Percentiles rank a stretch among this genome's conserved stretches.
phyloP scores from a whole-genome alignment of 2,329 filamentous ascomycete genomes.

The Graphilbum sp. region DNA sequence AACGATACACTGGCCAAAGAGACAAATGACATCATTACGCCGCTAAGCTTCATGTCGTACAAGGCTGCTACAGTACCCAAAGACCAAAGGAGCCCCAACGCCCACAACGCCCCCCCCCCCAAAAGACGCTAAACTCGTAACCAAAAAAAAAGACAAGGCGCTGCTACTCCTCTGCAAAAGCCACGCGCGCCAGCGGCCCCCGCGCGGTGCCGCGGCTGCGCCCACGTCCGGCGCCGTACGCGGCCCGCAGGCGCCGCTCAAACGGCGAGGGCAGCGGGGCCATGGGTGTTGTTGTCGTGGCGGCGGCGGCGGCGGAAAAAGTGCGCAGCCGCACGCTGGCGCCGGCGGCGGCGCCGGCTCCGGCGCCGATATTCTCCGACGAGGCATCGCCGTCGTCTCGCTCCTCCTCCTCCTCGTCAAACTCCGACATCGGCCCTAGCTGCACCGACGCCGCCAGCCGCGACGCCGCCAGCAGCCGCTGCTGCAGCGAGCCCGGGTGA shows the following conservation, averaged over 20 bases:
- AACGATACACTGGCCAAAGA: no score
- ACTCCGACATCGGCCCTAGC: conserved; percentile 12
- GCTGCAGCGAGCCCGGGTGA: background rate
- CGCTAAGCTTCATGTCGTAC: no score
- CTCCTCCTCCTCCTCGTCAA: conserved; percentile 8
- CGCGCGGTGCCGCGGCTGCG: background rate
- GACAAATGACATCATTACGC: no score
- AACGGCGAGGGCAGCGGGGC: conserved; percentile 10
- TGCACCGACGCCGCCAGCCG: conserved; percentile 10
- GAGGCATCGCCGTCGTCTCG: background rate
- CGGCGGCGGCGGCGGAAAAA: background rate
- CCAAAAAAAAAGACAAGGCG: no score
- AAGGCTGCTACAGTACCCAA: no score
- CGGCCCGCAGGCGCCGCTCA: conserved; percentile 10
- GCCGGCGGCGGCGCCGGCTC: background rate
- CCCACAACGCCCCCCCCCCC: no score
- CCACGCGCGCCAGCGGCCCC: conserved; percentile 4
- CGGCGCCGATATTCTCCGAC: background rate
- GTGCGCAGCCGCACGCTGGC: background rate
- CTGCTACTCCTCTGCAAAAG: conserved; percentile 6
- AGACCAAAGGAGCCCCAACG: no score
- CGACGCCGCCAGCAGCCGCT: conserved; percentile 8
- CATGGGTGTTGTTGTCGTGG: conserved; percentile 10
- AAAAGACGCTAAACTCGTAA: no score
- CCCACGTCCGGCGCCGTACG: conserved; percentile 5